Conservation (phyloP, 148 eudicot genomes). For the Hydrangea macrophylla region DNA sequence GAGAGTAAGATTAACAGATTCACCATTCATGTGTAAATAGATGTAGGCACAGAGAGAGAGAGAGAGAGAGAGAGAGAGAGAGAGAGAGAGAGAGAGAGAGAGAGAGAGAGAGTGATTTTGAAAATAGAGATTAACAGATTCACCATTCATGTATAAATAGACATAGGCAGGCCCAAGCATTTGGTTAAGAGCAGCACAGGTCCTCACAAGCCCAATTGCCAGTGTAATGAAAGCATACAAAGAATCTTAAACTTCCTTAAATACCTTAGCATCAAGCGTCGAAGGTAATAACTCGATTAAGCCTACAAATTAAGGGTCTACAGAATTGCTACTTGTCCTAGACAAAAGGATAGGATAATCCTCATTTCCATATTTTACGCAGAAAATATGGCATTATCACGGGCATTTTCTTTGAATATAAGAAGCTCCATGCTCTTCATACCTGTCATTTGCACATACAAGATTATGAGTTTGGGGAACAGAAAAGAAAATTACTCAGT, state of each 20-base stretch:
- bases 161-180: too few relatives aligned
- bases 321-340: not conserved
- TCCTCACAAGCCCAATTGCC: conserved; percentile 1
- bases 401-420: conserved; percentile 96
- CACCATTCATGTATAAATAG: too few relatives aligned
- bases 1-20: too few relatives aligned
- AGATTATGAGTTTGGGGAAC: not conserved
- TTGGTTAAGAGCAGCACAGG: too few relatives aligned
- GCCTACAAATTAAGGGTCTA: not conserved
- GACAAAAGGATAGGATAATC: not conserved
- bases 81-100: too few relatives aligned
- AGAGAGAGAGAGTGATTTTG: too few relatives aligned
- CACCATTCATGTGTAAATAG: too few relatives aligned
- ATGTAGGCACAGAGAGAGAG: too few relatives aligned
- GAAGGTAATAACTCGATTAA: not conserved
- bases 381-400: conserved; percentile 17
- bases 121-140: too few relatives aligned
- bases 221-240: not conserved
- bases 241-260: not conserved
- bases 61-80: too few relatives aligned
- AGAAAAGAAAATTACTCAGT: not conserved
- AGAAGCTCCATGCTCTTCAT: conserved; percentile 88
- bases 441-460: conserved; percentile 40
- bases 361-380: not conserved
- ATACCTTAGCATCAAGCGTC: not conserved